phyloP scores from a whole-genome alignment of 2,329 filamentous ascomycete genomes.

The Neopestalotiopsis rosae region DNA sequence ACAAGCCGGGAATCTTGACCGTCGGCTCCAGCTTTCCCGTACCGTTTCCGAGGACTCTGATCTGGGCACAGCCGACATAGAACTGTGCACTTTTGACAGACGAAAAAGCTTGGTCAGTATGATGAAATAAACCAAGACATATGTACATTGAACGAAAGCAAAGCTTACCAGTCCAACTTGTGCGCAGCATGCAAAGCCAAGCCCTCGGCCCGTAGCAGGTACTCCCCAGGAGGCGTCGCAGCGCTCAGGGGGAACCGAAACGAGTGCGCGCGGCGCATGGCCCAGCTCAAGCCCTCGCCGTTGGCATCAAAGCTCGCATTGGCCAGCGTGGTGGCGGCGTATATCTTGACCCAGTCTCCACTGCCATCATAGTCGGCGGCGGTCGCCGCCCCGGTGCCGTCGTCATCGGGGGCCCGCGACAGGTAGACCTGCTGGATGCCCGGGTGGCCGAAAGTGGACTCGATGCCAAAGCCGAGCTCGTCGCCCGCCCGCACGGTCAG shows the following conservation, averaged over 20 bases:
- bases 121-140: background rate
- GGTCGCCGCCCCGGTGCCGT: background rate
- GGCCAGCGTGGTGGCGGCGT: constrained; percentile 21
- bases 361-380: constrained; percentile 25
- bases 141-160: background rate
- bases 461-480: constrained; percentile 26
- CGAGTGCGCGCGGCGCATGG: constrained; percentile 26
- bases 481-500: constrained; percentile 23
- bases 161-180: constrained; percentile 20
- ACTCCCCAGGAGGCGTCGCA: constrained; percentile 27
- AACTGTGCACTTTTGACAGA: constrained; percentile 22
- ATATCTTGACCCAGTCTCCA: constrained; percentile 26
- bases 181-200: constrained; percentile 31
- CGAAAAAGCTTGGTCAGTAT: background rate
- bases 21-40: constrained; percentile 19
- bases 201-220: constrained; percentile 29
- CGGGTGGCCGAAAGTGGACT: constrained; percentile 28
- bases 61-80: constrained; percentile 28
- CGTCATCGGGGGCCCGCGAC: constrained; percentile 20
- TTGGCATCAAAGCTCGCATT: background rate
- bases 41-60: background rate
- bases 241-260: constrained; percentile 26
- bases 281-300: constrained; percentile 25
- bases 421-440: constrained; percentile 29
- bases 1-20: constrained; percentile 27